These are phyloP conservation scores for Colletotrichum sublineola DNA, from an alignment of 2,329 filamentous ascomycete genomes.

Conservation along the genomic window DNA sequence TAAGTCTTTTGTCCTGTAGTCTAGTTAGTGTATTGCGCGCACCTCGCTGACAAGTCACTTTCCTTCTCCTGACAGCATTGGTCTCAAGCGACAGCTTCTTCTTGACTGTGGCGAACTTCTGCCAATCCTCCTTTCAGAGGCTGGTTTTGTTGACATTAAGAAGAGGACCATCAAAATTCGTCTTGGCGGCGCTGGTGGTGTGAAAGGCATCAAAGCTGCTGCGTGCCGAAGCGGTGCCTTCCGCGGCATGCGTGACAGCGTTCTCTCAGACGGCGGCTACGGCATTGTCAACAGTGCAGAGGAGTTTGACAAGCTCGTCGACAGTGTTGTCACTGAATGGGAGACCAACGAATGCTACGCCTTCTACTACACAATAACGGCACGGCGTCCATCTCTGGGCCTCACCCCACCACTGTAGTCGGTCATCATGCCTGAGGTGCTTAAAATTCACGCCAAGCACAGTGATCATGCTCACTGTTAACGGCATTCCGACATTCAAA, in stretches of 20 bases:
- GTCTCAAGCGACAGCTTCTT: conserved; percentile 5
- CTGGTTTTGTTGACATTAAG: neutral
- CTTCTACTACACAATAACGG: conserved; percentile 7
- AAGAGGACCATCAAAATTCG: neutral
- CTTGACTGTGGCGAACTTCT: conserved; percentile 6
- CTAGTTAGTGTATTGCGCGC: neutral
- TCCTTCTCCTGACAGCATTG: neutral
- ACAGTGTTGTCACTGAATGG: neutral
- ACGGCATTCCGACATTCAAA: neutral
- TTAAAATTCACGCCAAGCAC: neutral
- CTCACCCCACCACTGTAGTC: neutral
- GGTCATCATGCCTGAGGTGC: neutral
- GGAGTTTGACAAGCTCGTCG: conserved; percentile 1
- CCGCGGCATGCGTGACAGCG: conserved; percentile 13
- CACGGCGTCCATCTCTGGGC: neutral
- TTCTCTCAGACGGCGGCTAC: neutral
- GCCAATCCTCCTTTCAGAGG: neutral
- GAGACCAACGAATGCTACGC: conserved; percentile 9
- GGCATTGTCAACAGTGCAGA: neutral
- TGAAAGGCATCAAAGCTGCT: neutral
- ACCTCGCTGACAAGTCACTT: neutral
- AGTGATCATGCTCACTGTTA: too few species aligned
- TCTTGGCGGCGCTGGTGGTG: neutral
- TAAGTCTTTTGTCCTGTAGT: neutral
- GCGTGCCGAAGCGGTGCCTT: conserved; percentile 5